Evolutionary conservation across 805 yeast genomes (phyloP), one percentile per base, ranked within the genome.

Genomic region (Monosporozyma yasuniensis): DNA sequence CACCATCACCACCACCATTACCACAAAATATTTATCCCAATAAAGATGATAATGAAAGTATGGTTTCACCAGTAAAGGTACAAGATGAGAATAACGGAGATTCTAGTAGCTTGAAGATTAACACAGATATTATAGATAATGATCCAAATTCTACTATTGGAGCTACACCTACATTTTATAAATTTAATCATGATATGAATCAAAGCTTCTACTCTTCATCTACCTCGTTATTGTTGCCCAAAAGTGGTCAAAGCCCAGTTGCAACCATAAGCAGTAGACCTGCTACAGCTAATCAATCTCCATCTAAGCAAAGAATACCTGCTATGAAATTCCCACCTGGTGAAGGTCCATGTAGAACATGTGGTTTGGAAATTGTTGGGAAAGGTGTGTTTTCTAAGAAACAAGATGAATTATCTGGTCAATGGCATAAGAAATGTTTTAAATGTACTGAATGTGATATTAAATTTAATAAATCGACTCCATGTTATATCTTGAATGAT

Each of bases 391-490:
- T 81, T 67, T 87, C 96, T n/a, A 84, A 82, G 57, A 86, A 85
- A 49, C 85, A 51, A 6, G 46, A 44, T 16, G 89, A 83, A 61
- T 70, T 86, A 44, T 78, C 88, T 1, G 98, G 98, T 0, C 91
- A 89, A 64, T 93, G 98, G 99, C 99, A 93, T 63, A 75, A 95
- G 38, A 67, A 73, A n/a, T 93, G 99, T 64, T 91, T 93, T 72
- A 70, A 71, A 12, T 93, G 99, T 71, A 68, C 74, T 18, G 66
- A 72, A 11, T 91, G 98, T 70, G 67, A 66, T 7, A 61, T 73
- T 2, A 66, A 65, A 35, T 85, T 86, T 67, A 74, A 72, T 54
- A 84, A 80, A 58, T 74, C 77, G 11, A 77, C 77, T n/a, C 78
- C 79, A 23, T 83, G 89, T 58, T 93, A 90, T 64, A 96, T 86